phyloP scores from a whole-genome alignment of 768 basidiomycete species.

The Suillus brevipes region DNA sequence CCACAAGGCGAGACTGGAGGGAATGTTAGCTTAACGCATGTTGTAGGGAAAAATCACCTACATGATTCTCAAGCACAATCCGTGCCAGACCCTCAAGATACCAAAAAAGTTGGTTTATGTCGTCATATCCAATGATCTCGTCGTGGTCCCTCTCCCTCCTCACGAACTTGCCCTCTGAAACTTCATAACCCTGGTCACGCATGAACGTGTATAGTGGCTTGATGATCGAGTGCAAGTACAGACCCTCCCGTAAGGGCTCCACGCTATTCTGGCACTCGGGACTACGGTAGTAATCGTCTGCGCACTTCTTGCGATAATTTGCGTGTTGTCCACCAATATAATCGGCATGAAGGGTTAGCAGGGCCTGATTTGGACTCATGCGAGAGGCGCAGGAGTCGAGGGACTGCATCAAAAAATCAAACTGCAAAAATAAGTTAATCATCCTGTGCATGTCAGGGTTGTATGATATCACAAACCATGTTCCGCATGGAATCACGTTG shows the following conservation, averaged over 20 bases:
- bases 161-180: conserved; percentile 92
- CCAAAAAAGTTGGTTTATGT: conserved; percentile 99
- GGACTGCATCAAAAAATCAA: conserved; percentile 97
- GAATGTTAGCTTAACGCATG: background rate
- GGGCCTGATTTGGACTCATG: conserved; percentile 95
- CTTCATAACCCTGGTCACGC: conserved; percentile 97
- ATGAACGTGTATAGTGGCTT: conserved; percentile 96
- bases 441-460: background rate
- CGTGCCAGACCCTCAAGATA: conserved; percentile 97
- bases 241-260: conserved; percentile 91
- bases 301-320: conserved; percentile 99
- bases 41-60: conserved; percentile 34
- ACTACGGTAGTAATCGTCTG: conserved; percentile 98
- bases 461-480: conserved; percentile 56
- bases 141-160: conserved; percentile 93
- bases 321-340: conserved; percentile 99
- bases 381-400: conserved; percentile 98
- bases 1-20: conserved; percentile 82
- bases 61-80: conserved; percentile 86
- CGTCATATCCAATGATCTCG: conserved; percentile 98
- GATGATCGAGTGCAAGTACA: conserved; percentile 88
- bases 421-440: conserved; percentile 45
- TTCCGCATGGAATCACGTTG: conserved; percentile 95
- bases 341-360: conserved; percentile 95
- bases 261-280: conserved; percentile 94